Evolutionary conservation across 1,139 yeast species (phyloP), one percentile per base, ranked within the genome.

Genomic region (Debaryomyces udenii): DNA sequence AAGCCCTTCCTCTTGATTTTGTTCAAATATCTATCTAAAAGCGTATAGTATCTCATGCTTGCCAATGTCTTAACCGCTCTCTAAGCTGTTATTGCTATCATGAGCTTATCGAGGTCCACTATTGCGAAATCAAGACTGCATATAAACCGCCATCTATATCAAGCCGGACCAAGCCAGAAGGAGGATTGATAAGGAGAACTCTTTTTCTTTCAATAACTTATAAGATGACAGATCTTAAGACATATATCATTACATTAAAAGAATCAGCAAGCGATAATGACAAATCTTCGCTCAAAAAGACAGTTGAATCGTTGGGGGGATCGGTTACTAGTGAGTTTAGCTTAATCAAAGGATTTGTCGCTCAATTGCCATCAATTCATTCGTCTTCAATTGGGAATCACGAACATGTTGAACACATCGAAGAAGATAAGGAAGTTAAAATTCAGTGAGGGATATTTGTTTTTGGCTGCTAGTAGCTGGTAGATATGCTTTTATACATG

Each of bases 341-440:
- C 39, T 68, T 85, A 59, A 81, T 85, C 66, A 83, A 83, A 67
- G 91, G 89, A 0, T 83, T 81, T 52, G 68, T 78, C 38, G 80
- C 74, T 44, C 72, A 76, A 50, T 62, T 81, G 47, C 86, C 87
- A 28, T 56, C 67, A 4, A 46, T 70, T 47, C 82, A 76, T 51
- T 64, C 74, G 29, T 55, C 62, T 14, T 41, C 74, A 6, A 57
- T 81, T 48, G 56, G 65, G 47, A 52, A 55, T 31, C 71, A 78
- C 56, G 75, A 72, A 16, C 70, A 66, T 38, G 80, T 82, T 44
- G 71, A 74, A 38, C 61, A 70, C 22, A 64, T 81, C 47, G 88
- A 82, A 60, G 84, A 79, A 56, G 87, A 82, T 56, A 65, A 73
- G 56, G 83, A 76, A 52, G 86, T 81, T 36, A 68, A 70, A 49